phyloP scores from a whole-genome alignment of 192 early-diverging fungal genomes.

The Entophlyctis luteolus region DNA sequence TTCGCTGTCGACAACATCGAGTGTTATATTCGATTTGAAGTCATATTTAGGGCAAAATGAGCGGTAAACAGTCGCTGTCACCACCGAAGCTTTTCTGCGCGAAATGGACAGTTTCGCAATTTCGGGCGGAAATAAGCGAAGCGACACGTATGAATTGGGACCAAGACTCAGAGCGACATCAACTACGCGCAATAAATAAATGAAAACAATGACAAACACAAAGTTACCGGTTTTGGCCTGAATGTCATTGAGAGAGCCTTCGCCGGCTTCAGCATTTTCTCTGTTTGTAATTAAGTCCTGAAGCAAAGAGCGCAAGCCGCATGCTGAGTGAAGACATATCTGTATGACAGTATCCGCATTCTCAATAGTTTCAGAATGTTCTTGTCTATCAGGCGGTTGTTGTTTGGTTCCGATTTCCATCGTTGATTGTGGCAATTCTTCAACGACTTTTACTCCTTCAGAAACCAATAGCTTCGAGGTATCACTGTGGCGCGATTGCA shows the following conservation, averaged over 20 bases:
- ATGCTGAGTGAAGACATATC: conserved; percentile 21
- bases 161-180: conserved; percentile 29
- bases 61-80: conserved; percentile 20
- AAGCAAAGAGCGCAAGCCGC: conserved; percentile 27
- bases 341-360: conserved; percentile 5
- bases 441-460: too few species aligned
- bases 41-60: conserved; percentile 32
- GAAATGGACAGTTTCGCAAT: not conserved
- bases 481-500: too few species aligned
- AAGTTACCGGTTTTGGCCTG: too few species aligned
- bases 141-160: conserved; percentile 21
- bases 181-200: not conserved
- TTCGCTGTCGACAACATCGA: conserved; percentile 16
- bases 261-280: too few species aligned
- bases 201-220: not conserved
- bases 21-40: not conserved
- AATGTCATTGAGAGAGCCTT: too few species aligned
- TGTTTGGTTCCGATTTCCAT: too few species aligned
- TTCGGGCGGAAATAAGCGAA: conserved; percentile 21
- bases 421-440: too few species aligned
- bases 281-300: too few species aligned
- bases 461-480: too few species aligned
- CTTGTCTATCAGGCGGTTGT: too few species aligned
- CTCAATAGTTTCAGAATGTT: too few species aligned
- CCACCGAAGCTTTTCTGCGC: not conserved